A percentile compares a stretch with the other conserved stretches of the same genome.
These are phyloP conservation scores for Saccharum spontaneum DNA, from an alignment of 176 grass and related monocot species.

Conservation along the genomic window DNA sequence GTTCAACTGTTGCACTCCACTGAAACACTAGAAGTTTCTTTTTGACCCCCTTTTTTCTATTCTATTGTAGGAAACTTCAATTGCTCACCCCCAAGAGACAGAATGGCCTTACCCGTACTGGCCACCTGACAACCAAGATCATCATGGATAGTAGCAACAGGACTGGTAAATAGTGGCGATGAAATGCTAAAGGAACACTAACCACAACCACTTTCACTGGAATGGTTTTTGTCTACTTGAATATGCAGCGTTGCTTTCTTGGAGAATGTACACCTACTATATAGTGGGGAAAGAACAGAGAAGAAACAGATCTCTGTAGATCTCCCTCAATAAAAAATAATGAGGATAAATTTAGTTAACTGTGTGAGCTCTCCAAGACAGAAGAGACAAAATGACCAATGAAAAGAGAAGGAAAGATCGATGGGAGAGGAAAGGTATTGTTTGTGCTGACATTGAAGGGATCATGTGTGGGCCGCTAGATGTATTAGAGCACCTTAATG, in stretches of 20 bases:
- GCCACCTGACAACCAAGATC: conserved; percentile 93
- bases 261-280: conserved; percentile 42
- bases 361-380: conserved; percentile 30
- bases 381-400: conserved; percentile 35
- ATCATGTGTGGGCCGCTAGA: conserved; percentile 46
- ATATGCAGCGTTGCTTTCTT: conserved; percentile 52
- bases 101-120: conserved; percentile 95
- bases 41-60: conserved; percentile 42
- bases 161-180: conserved; percentile 41
- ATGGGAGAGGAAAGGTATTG: conserved; percentile 49
- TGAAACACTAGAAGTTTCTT: conserved; percentile 32
- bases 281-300: conserved; percentile 26
- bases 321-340: conserved; percentile 27
- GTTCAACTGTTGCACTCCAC: conserved; percentile 33
- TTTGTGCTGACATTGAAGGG: conserved; percentile 59
- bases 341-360: not conserved
- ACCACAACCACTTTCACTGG: conserved; percentile 45
- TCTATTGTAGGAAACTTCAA: conserved; percentile 72
- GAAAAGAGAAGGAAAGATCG: conserved; percentile 8
- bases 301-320: conserved; percentile 37
- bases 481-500: conserved; percentile 52
- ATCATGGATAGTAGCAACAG: conserved; percentile 90
- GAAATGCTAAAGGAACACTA: conserved; percentile 48
- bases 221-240: conserved; percentile 43
- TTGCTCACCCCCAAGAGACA: conserved; percentile 95